Evolutionary conservation across 2,329 filamentous ascomycete genomes (phyloP), one percentile per base, ranked within the genome.

Genomic region (Paecilomyces formosus): DNA sequence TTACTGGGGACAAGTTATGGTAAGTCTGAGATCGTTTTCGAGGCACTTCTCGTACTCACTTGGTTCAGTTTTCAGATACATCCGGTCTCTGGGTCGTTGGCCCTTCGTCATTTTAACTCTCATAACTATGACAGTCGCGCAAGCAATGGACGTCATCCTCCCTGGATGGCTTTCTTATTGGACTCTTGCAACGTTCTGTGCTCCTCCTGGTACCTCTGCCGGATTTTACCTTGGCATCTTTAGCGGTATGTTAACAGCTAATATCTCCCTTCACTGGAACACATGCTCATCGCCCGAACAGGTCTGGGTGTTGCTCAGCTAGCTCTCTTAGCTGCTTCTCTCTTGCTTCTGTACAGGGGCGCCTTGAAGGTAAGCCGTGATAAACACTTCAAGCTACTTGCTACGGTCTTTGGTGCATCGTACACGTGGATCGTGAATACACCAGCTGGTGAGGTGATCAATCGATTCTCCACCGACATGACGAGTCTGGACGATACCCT

Each of bases 381-480:
- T 18, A 58, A 59, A 21, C 59, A 62, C 51, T 3, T 61, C 39
- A 31, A 58, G 26, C 54, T 62, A 51, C 26, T 62, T 24, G 30
- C 31, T 24, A 52, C 39, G 15, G 55, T 61, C 8, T 61, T 62
- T 18, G 59, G 60, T 3, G 56, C 60, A 11, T 59, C 60, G 11
- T 62, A 61, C 53, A 15, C 60, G 39, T 62, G 61, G 61, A 61
- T 62, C 33, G 49, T 52, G 50, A 51, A 49, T 59, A 62, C 61
- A 11, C 60, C 57, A 18, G 60, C 54, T n/a, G 61, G 61, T 3
- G 55, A 61, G 22, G 45, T 60, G 5, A 61, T 61, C 26, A 62
- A 61, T 35, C 60, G 60, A n/a, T 62, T 61, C 53, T 61, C 61
- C 11, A 58, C 60, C 4, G 61, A 62, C 18, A 60, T 61, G 49